Evolutionary conservation across 1,284 basidiomycete genomes (phyloP), one percentile per base, ranked within the genome.

Genomic region (Cryptococcus amylolentus): DNA sequence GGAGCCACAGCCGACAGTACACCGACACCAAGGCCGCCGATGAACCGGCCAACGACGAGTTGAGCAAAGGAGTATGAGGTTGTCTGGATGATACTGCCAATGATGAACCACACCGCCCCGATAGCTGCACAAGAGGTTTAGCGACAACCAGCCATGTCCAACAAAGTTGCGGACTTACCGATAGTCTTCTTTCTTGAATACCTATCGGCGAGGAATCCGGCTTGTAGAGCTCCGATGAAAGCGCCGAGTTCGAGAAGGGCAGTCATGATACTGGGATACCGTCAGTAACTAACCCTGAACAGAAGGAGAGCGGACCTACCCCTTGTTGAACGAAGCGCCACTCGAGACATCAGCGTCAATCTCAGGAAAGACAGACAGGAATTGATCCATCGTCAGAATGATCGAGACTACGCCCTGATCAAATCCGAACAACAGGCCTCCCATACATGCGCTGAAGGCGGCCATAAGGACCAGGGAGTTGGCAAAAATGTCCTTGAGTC

Each of bases 1-100:
- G 79, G 79, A 14, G 77, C 70, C 2, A 55, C 72, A 60, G 40
- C 70, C 60, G 60, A 77, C 52, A 63, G 71, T 55, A 70, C 54
- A 23, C 62, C 77, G 55, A 78, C 66, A 10, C 61, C 62, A 37
- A 64, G 53, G 37, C 61, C 62, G 6, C 59, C 64, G 43, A 71
- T 46, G 51, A 49, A 61, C 5, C 73, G 65, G 9, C 73, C 74
- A 13, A 66, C 57, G n/a, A 70, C 56, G 9, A 72, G 60, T 42
- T 60, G 60, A 1, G 55, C 52, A 42, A 63, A 58, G 5, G 49
- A 23, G 28, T 57, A 60, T 0, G 70, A 47, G 5, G 67, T 45
- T 1, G 72, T 66, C 59, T 76, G 73, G n/a, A 75, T 58, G 14
- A 53, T 59, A 12, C 52, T 55, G 23, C 69, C 69, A 37, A 68